Percentiles rank a stretch among this genome's conserved stretches.
Evolutionary conservation across 257 asterid genomes (phyloP).

Genomic region (Solanum infundibuliforme): DNA sequence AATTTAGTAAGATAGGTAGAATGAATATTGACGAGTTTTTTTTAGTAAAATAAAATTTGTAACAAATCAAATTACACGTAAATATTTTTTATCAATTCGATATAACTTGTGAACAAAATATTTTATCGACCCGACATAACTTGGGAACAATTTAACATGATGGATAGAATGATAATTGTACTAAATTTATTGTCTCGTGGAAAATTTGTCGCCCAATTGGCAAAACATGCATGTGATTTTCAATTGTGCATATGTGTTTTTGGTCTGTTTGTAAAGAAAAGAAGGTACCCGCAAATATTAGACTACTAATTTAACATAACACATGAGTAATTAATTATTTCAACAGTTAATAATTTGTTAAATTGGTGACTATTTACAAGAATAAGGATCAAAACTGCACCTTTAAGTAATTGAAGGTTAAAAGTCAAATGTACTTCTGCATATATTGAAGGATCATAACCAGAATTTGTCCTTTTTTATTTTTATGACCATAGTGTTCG

Average conservation of each 20-base stretch:
- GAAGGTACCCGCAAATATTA: neutral
- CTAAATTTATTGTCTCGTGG: neutral
- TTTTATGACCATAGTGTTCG: neutral
- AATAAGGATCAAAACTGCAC: neutral
- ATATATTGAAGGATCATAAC: neutral
- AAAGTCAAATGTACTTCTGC: neutral
- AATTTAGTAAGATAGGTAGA: neutral
- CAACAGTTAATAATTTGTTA: neutral
- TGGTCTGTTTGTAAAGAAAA: neutral
- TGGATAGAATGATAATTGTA: neutral
- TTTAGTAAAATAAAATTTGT: neutral
- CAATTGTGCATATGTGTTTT: neutral
- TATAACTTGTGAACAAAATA: no score
- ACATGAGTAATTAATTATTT: neutral
- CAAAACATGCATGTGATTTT: neutral
- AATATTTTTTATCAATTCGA: neutral
- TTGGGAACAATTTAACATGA: neutral
- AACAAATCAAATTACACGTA: neutral
- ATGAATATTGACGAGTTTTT: neutral
- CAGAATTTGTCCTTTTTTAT: neutral
- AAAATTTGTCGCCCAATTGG: neutral
- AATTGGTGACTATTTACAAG: neutral
- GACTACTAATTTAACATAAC: neutral
- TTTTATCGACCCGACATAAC: neutral
- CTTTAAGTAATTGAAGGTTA: neutral